Base-by-base conservation (phyloP, 2,329 filamentous ascomycete genomes). In the Monosporascus cannonballus region DNA sequence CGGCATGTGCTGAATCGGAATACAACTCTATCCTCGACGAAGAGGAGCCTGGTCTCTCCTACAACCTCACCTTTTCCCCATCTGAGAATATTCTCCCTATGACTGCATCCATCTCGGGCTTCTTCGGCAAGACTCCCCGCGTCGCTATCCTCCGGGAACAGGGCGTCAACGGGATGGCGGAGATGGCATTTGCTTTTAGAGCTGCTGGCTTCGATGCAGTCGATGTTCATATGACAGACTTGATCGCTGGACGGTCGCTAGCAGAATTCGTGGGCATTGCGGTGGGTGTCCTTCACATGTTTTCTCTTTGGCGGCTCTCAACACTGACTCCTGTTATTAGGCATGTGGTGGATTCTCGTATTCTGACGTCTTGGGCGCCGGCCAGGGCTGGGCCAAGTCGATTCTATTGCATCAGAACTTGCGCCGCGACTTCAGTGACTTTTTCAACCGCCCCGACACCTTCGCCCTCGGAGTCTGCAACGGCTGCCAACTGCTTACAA, bases 331-430 rank as follows among this genome's bases (percentile, higher is more conserved):
- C 30, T 34, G 30, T 30, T 34, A 34, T 34, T 34, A 34, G 30
- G 30, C 91, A n/a, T 96, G 92, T 59, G 94, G 94, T 67, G 94
- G 94, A 48, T 97, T 99, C 81, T 96, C 90, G 17, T 97, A 96
- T 68, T 91, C 91, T 57, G 76, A 78, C 57, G 89, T 93, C 38
- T 81, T 97, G 1, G 94, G 93, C 54, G 94, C 94, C n/a, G 94
- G 94, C 50, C 88, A 93, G 64, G 94, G 94, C 44, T 99, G 94
- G 94, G 90, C 94, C 4, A 92, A 95, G 72, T 93, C 89, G 2
- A 91, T 97, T 39, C 80, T 97, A 18, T 81, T 95, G 69, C 90
- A 97, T 72, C 81, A 86, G 53, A 86, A 86, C 42, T 79, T 81
- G 2, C 84, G 91, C 42, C 77, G 79, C 53, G 88, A 93, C 61